Evolutionary conservation across 139 green algal species (phyloP).

Genomic region (Tetradesmus obliquus): DNA sequence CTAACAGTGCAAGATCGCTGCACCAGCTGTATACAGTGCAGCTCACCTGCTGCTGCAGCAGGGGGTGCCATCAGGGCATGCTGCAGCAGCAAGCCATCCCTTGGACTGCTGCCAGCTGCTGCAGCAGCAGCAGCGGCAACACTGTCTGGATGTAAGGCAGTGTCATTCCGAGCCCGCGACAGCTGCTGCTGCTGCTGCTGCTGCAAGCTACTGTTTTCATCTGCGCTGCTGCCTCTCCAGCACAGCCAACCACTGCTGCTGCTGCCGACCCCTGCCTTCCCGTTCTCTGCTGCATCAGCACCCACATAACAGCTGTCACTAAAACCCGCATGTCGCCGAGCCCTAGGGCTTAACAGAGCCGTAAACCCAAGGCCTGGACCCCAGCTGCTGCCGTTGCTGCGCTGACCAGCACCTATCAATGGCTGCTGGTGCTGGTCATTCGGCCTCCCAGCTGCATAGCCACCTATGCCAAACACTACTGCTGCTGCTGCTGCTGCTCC

Average conservation of each 20-base stretch:
- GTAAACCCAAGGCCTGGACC: background rate
- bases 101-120: background rate
- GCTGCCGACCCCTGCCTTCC: background rate
- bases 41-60: background rate
- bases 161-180: background rate
- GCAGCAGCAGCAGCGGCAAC: background rate
- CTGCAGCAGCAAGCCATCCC: background rate
- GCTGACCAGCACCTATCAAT: background rate
- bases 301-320: background rate
- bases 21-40: background rate
- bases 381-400: background rate
- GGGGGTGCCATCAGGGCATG: background rate
- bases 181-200: constrained; percentile 18
- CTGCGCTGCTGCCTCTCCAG: background rate
- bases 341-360: background rate
- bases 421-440: background rate
- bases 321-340: background rate
- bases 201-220: background rate
- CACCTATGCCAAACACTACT: background rate
- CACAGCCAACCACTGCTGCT: background rate
- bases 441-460: no score
- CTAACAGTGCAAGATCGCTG: background rate
- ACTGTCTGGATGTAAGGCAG: background rate
- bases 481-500: background rate
- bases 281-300: background rate